Evolutionary conservation across 306 rosid species (phyloP).

Genomic region (Castanea crenata): DNA sequence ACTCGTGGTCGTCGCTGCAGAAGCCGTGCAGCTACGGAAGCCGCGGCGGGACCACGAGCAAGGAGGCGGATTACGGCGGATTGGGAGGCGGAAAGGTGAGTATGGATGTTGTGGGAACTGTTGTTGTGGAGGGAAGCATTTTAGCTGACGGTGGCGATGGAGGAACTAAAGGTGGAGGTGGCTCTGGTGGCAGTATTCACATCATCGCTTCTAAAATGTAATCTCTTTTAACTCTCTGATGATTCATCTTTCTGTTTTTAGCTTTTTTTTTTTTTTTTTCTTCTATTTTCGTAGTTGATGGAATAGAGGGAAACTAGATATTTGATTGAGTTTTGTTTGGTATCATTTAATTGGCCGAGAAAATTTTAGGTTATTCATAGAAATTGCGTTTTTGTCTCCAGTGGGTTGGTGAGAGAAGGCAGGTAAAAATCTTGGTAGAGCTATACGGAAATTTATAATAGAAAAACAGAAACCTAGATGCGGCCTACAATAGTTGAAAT

Average conservation of each 20-base stretch:
- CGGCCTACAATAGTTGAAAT: too few relatives aligned
- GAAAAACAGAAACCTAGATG: too few relatives aligned
- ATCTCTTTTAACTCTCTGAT: slow-evolving; percentile 7
- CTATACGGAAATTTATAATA: background rate
- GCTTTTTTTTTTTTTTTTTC: background rate
- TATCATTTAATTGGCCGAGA: background rate
- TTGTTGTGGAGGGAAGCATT: slow-evolving; percentile 71
- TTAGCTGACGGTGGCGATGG: slow-evolving; percentile 89
- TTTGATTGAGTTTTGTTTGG: background rate
- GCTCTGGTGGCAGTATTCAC: slow-evolving; percentile 96
- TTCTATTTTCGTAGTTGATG: background rate
- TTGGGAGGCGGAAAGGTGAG: slow-evolving; percentile 80
- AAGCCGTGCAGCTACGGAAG: slow-evolving; percentile 79
- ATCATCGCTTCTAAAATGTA: slow-evolving; percentile 88
- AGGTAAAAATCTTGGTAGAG: background rate
- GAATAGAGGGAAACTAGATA: too few relatives aligned
- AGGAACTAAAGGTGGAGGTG: slow-evolving; percentile 90
- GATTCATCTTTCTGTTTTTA: background rate
- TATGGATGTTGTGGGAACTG: slow-evolving; percentile 38
- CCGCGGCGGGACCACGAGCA: slow-evolving; percentile 74
- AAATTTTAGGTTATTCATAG: background rate
- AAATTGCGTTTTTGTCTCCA: background rate
- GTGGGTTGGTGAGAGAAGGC: background rate
- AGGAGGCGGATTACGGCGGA: slow-evolving; percentile 84
- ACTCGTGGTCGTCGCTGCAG: slow-evolving; percentile 86